Conservation (phyloP, 2,329 filamentous ascomycete species). For the Ploettnerulaceae sp. region DNA sequence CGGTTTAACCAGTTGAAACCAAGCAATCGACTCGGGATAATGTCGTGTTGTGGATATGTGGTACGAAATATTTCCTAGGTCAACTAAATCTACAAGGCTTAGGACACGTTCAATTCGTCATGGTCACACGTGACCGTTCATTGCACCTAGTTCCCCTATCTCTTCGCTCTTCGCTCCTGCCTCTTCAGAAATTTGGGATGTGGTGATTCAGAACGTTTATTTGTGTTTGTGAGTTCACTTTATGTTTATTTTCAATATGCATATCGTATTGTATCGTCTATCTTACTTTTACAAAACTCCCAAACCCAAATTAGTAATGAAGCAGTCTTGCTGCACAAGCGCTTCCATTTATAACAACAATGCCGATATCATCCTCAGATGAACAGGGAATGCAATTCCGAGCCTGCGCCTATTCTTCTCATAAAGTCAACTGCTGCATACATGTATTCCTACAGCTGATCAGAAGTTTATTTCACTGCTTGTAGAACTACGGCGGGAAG, state of each 20-base stretch:
- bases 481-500: background rate
- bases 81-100: background rate
- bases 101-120: slow-evolving; percentile 3
- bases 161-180: slow-evolving; percentile 4
- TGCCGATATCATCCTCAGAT: slow-evolving; percentile 17
- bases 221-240: background rate
- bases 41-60: slow-evolving; percentile 8
- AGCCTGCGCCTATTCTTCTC: slow-evolving; percentile 7
- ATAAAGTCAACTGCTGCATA: slow-evolving; percentile 7
- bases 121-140: slow-evolving; percentile 9
- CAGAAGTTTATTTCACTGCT: background rate
- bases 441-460: slow-evolving; percentile 12
- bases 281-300: slow-evolving; percentile 29
- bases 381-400: slow-evolving; percentile 19
- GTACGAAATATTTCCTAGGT: slow-evolving; percentile 11
- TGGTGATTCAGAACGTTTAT: background rate
- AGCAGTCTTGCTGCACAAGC: slow-evolving; percentile 13
- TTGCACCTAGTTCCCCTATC: background rate
- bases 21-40: slow-evolving; percentile 6
- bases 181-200: background rate
- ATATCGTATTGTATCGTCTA: slow-evolving; percentile 17
- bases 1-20: background rate
- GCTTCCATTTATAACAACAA: slow-evolving; percentile 19
- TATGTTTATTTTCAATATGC: background rate
- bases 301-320: slow-evolving; percentile 22